A percentile compares a stretch with the other conserved stretches of the same genome.
These are phyloP conservation scores for Austroboletus olivaceoglutinosus DNA, from an alignment of 1,284 basidiomycete species.

Conservation along the genomic window DNA sequence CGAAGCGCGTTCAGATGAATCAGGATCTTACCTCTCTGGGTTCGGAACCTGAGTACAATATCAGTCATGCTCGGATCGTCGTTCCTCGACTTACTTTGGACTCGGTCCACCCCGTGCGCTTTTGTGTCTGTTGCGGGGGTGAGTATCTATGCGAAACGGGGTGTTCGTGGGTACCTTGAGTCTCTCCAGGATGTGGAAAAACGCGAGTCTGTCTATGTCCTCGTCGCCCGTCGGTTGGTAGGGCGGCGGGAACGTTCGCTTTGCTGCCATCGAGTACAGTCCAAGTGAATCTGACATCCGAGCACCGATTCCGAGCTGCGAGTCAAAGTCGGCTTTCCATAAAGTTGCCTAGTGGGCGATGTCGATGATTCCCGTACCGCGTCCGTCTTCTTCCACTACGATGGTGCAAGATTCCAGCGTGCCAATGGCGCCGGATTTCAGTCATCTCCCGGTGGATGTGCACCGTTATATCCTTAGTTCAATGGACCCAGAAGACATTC, in stretches of 20 bases:
- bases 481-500: conserved; percentile 11
- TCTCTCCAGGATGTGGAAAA: conserved; percentile 84
- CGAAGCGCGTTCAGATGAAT: not conserved
- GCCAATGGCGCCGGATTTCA: not conserved
- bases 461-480: conserved; percentile 8
- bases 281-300: too few relatives aligned
- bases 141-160: not conserved
- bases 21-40: conserved; percentile 68
- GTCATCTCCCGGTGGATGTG: conserved; percentile 14
- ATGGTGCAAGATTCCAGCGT: too few relatives aligned
- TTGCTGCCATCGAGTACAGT: conserved; percentile 5
- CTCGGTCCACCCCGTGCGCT: conserved; percentile 92
- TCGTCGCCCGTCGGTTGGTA: conserved; percentile 57
- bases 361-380: too few relatives aligned
- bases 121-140: conserved; percentile 66
- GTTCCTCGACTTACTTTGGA: conserved; percentile 56
- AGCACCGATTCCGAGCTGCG: too few relatives aligned
- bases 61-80: conserved; percentile 5
- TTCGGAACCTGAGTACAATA: conserved; percentile 56
- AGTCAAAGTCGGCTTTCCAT: too few relatives aligned
- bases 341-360: too few relatives aligned
- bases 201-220: conserved; percentile 73
- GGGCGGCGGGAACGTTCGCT: conserved; percentile 49
- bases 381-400: too few relatives aligned
- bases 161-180: conserved; percentile 61